These are phyloP conservation scores for Trichophyton mentagrophytes DNA, from an alignment of 2,329 filamentous ascomycete species.

Conservation along the genomic window DNA sequence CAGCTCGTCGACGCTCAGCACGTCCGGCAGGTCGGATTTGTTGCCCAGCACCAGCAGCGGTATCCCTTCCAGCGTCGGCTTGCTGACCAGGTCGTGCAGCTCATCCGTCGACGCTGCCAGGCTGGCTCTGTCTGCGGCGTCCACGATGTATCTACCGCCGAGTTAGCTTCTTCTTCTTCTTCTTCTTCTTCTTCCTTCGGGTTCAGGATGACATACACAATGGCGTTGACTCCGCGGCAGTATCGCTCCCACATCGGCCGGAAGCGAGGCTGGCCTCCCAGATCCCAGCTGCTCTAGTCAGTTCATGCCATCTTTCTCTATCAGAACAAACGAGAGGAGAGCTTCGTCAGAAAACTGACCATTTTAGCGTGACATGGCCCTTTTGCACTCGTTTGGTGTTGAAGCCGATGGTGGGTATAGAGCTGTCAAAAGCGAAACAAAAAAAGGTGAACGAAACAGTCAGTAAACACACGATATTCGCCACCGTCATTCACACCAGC, in stretches of 20 bases:
- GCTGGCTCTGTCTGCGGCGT: slow-evolving; percentile 73
- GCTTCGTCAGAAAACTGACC: slow-evolving; percentile 35
- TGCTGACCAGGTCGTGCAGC: slow-evolving; percentile 75
- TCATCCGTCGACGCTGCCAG: slow-evolving; percentile 82
- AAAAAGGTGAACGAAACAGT: neutral
- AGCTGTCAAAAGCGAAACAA: slow-evolving; percentile 44
- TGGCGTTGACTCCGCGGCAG: slow-evolving; percentile 91
- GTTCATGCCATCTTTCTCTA: slow-evolving; percentile 13
- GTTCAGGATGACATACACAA: slow-evolving; percentile 47
- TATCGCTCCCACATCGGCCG: slow-evolving; percentile 99
- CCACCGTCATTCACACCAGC: neutral
- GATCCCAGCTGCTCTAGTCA: slow-evolving; percentile 59
- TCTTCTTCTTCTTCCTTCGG: neutral
- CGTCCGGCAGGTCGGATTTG: slow-evolving; percentile 89
- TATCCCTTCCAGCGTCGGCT: slow-evolving; percentile 74
- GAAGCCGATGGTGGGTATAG: slow-evolving; percentile 95
- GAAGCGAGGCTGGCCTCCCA: slow-evolving; percentile 92
- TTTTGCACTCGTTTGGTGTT: slow-evolving; percentile 98
- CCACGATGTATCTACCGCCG: slow-evolving; percentile 67
- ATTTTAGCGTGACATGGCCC: slow-evolving; percentile 95
- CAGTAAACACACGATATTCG: neutral
- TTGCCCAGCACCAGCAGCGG: slow-evolving; percentile 90
- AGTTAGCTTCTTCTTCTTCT: neutral
- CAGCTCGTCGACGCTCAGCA: slow-evolving; percentile 83
- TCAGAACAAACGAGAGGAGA: neutral